Evolutionary conservation across 371 early-diverging fungal species (phyloP).

Genomic region (Cokeromyces recurvatus): DNA sequence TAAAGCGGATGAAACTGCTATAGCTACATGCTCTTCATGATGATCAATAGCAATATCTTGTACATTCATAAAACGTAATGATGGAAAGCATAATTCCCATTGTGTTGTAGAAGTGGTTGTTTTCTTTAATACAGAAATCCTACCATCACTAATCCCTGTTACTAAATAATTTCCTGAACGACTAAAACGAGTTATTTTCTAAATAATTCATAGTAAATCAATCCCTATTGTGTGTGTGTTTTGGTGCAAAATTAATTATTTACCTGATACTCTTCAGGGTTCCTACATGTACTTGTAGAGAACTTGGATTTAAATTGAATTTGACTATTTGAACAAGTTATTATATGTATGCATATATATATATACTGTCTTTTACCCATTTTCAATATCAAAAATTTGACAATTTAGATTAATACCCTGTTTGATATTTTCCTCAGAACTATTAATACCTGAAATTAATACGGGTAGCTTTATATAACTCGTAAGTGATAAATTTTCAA

Average conservation of each 20-base stretch:
- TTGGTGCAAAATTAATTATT: background rate
- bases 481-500: no score
- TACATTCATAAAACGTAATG: conserved; percentile 49
- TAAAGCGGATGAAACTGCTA: conserved; percentile 37
- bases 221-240: no score
- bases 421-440: conserved; percentile 35
- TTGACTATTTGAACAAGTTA: background rate
- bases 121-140: conserved; percentile 43
- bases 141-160: conserved; percentile 60
- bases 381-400: conserved; percentile 45
- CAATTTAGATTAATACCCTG: conserved; percentile 52
- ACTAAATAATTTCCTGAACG: conserved; percentile 48
- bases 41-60: conserved; percentile 56
- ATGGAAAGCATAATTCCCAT: conserved; percentile 41
- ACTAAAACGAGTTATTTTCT: conserved; percentile 52
- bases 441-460: conserved; percentile 54
- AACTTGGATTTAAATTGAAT: background rate
- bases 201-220: background rate
- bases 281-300: conserved; percentile 19
- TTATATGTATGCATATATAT: no score
- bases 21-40: conserved; percentile 24
- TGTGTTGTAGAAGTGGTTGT: conserved; percentile 26
- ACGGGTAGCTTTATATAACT: conserved; percentile 16
- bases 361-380: conserved; percentile 15
- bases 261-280: conserved; percentile 29